phyloP scores from a whole-genome alignment of 371 early-diverging fungal species.

The Mucor plumbeus region DNA sequence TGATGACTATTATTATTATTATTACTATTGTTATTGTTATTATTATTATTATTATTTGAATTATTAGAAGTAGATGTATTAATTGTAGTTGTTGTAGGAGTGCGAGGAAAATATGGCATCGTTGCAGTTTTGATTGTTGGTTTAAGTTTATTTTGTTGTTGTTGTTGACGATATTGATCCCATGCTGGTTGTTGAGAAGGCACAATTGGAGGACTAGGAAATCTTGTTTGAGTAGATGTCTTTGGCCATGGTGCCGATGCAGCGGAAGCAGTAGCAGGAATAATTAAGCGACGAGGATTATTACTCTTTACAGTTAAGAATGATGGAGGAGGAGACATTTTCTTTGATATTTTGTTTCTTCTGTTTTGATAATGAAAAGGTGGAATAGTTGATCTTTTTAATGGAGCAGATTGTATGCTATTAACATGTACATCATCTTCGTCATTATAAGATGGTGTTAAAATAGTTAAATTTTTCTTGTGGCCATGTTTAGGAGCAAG shows the following conservation, averaged over 20 bases:
- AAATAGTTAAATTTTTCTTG: constrained; percentile 64
- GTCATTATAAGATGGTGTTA: constrained; percentile 60
- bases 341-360: constrained; percentile 14
- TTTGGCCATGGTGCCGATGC: constrained; percentile 25
- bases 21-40: too few species aligned
- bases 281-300: not conserved
- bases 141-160: not conserved
- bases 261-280: constrained; percentile 30
- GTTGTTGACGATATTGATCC: constrained; percentile 22
- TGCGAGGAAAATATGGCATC: not conserved
- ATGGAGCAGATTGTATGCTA: constrained; percentile 60
- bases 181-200: constrained; percentile 51
- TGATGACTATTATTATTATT: too few species aligned
- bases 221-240: constrained; percentile 25
- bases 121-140: constrained; percentile 2
- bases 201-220: constrained; percentile 53
- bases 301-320: not conserved
- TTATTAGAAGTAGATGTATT: not conserved
- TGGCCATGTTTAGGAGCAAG: constrained; percentile 46
- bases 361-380: constrained; percentile 7
- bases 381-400: constrained; percentile 37
- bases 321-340: constrained; percentile 3
- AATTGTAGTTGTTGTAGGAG: not conserved
- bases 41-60: too few species aligned
- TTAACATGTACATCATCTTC: not conserved